Percentiles rank a stretch among this genome's conserved stretches.
These are phyloP conservation scores for Cyberlindnera subsufficiens DNA, from an alignment of 805 yeast species.

Conservation along the genomic window DNA sequence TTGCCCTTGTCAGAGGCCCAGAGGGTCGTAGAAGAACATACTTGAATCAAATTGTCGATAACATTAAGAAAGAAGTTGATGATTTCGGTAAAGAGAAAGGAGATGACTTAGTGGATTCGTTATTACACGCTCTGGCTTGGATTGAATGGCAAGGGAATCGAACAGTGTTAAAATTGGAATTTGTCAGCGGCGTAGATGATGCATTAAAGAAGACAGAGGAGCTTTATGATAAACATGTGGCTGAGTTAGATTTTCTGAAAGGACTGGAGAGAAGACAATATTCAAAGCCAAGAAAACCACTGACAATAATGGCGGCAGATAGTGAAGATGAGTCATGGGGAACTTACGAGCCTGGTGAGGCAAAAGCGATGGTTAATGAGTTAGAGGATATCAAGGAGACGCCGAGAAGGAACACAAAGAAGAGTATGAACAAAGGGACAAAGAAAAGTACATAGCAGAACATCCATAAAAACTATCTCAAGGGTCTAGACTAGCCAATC, in stretches of 20 bases:
- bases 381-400: background rate
- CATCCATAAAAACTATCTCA: no score
- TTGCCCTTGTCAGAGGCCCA: background rate
- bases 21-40: background rate
- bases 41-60: background rate
- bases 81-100: constrained; percentile 14
- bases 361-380: background rate
- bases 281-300: background rate
- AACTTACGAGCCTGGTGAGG: background rate
- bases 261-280: background rate
- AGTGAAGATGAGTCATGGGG: background rate
- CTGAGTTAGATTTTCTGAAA: constrained; percentile 2
- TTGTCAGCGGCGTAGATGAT: constrained; percentile 13
- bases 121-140: constrained; percentile 21
- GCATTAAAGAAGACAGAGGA: constrained; percentile 14
- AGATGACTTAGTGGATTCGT: constrained; percentile 22
- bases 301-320: background rate
- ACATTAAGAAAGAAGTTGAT: background rate
- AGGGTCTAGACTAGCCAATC: no score
- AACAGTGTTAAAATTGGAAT: constrained; percentile 17
- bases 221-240: constrained; percentile 11
- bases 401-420: no score
- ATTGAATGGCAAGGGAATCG: constrained; percentile 22
- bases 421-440: background rate
- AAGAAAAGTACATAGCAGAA: no score